These are phyloP conservation scores for Neltuma alba DNA, from an alignment of 306 rosid genomes.

Conservation along the genomic window DNA sequence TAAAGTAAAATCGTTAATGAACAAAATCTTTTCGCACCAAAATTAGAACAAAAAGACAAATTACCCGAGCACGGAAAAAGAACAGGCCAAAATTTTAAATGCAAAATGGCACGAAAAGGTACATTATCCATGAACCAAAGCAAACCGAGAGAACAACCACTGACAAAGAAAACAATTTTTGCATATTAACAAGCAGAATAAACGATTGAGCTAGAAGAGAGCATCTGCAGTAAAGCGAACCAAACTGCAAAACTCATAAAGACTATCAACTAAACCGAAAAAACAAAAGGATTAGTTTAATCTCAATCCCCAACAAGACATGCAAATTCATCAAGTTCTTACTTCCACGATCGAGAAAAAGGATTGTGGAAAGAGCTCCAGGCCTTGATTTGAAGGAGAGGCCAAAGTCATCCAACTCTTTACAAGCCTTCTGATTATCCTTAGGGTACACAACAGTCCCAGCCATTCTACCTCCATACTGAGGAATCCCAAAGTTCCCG, in stretches of 20 bases:
- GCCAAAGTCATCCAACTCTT: slow-evolving; percentile 71
- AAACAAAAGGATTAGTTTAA: not conserved
- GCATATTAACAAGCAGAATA: slow-evolving; percentile 27
- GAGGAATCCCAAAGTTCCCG: slow-evolving; percentile 99
- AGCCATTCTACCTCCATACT: slow-evolving; percentile 98
- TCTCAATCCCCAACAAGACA: not conserved
- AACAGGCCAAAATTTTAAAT: not conserved
- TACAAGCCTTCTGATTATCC: slow-evolving; percentile 88
- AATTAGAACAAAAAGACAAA: not conserved
- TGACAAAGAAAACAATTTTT: slow-evolving; percentile 11
- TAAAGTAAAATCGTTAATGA: not conserved
- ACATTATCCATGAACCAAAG: slow-evolving; percentile 10
- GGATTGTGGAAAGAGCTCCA: slow-evolving; percentile 89
- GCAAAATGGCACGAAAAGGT: not conserved
- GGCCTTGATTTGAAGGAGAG: slow-evolving; percentile 70
- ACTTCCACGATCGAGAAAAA: slow-evolving; percentile 98
- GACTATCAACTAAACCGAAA: not conserved
- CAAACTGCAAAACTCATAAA: slow-evolving; percentile 26
- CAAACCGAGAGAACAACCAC: slow-evolving; percentile 4
- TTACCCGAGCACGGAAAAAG: not conserved
- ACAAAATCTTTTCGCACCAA: slow-evolving; percentile 1
- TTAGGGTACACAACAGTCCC: slow-evolving; percentile 82
- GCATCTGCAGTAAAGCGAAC: slow-evolving; percentile 1
- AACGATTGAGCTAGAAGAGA: slow-evolving; percentile 4
- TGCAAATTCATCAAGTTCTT: slow-evolving; percentile 37